A percentile compares a stretch with the other conserved stretches of the same genome.
Conservation (phyloP, 495 filamentous ascomycete genomes). For the Coniosporium apollinis region DNA sequence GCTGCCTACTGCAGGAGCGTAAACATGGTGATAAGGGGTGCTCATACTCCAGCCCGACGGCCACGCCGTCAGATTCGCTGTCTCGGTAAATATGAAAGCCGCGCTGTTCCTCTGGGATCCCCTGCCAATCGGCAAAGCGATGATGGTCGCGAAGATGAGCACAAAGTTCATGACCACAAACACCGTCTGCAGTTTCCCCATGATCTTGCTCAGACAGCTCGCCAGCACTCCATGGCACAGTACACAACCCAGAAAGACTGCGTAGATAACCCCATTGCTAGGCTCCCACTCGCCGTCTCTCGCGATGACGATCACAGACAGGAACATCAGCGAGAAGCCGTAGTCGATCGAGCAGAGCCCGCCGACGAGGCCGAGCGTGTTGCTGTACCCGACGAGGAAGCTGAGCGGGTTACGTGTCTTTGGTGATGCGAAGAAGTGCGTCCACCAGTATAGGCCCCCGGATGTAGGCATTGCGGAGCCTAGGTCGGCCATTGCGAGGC, state of each 20-base stretch:
- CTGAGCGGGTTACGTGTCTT: conserved; percentile 44
- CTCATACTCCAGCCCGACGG: conserved; percentile 20
- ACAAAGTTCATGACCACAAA: conserved; percentile 47
- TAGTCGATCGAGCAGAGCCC: conserved; percentile 33
- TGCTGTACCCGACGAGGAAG: conserved; percentile 57
- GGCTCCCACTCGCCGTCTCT: conserved; percentile 48
- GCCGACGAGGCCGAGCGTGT: conserved; percentile 48
- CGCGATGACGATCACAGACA: conserved; percentile 38
- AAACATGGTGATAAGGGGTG: no score
- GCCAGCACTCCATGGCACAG: conserved; percentile 41
- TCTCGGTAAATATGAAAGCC: conserved; percentile 30
- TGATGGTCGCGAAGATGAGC: conserved; percentile 45
- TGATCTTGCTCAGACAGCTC: conserved; percentile 36
- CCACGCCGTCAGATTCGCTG: conserved; percentile 41
- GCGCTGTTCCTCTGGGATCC: conserved; percentile 26
- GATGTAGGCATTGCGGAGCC: conserved; percentile 54
- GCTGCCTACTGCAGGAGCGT: no score
- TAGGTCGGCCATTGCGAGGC: conserved; percentile 53
- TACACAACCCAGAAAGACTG: conserved; percentile 42
- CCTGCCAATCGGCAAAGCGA: conserved; percentile 46
- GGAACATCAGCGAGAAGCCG: conserved; percentile 23
- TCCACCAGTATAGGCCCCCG: conserved; percentile 54
- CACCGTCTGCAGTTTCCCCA: conserved; percentile 48
- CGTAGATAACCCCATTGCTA: conserved; percentile 42
- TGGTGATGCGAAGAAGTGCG: conserved; percentile 45